Evolutionary conservation across 352 stramenopile species (phyloP), one percentile per base, ranked within the genome.

Genomic region (Pythium guiyangense): DNA sequence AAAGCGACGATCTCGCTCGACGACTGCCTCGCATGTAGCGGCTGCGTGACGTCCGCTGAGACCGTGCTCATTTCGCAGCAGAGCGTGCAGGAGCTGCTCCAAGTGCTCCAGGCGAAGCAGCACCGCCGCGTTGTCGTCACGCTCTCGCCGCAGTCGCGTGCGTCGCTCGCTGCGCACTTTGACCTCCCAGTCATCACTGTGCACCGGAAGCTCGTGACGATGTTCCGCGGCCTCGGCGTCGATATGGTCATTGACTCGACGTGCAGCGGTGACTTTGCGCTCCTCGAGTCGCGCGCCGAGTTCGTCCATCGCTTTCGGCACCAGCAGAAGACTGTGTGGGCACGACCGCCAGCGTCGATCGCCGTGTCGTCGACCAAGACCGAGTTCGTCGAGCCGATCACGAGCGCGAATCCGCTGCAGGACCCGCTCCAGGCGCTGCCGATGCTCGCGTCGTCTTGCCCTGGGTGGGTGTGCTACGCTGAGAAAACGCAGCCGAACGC

Each of bases 21-120:
- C 40, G 96, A 99, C 75, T 99, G 96, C 62, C 88, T 99, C 42
- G 96, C 96, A 1, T 99, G 96, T 76, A 97, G 86, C 27, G 96
- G 96, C 53, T 99, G 96, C 66, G 94, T 99, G 49, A 99, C 96
- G 53, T 98, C 95, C n/a, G 94, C 96, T 3, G 96, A 99, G 79
- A 96, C 96, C n/a, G 94, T 99, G n/a, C 74, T 99, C 14, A 94
- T 99, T 69, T 96, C 96, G 49, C 88, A 98, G 64, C 93, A 98
- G 67, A 97, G 97, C 70, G 94, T 72, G 43, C 74, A 91, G 56
- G 90, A 97, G 52, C 79, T 96, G 62, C 69, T 98, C 15, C 69
- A 82, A 31, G 77, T 83, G 49, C 64, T 92, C 22, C 49, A 50
- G 8, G 56, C 67, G 25, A 75, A 73, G 49, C 67, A 54, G 45